Evolutionary conservation across 1,139 yeast species (phyloP).

Genomic region (Geotrichum klebahnii): DNA sequence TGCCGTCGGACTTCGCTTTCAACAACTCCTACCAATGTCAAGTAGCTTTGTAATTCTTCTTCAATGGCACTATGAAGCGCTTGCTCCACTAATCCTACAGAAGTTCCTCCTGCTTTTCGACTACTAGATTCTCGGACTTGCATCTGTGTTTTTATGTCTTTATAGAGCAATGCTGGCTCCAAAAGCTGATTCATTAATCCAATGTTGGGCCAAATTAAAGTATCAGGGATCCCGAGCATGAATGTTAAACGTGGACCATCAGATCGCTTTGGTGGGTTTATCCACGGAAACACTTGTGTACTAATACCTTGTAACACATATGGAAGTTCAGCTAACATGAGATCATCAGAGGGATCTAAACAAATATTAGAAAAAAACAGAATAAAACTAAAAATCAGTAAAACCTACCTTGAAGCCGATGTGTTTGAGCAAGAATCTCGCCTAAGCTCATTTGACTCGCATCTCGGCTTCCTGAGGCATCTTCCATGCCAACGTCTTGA

Average conservation of each 20-base stretch:
- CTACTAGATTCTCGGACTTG: conserved; percentile 26
- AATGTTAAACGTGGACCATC: conserved; percentile 17
- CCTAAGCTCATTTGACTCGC: conserved; percentile 16
- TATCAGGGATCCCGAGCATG: conserved; percentile 45
- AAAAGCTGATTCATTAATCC: conserved; percentile 55
- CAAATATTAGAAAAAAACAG: background rate
- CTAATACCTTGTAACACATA: conserved; percentile 72
- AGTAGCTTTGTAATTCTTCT: conserved; percentile 52
- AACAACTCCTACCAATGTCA: conserved; percentile 52
- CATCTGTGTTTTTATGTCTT: conserved; percentile 42
- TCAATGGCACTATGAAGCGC: conserved; percentile 60
- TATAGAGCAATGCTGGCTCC: conserved; percentile 72
- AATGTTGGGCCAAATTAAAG: conserved; percentile 55
- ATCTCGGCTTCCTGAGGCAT: conserved; percentile 3
- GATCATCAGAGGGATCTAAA: conserved; percentile 45
- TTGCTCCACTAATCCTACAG: conserved; percentile 50
- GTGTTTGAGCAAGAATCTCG: conserved; percentile 16
- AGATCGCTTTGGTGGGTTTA: conserved; percentile 31
- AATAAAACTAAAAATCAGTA: background rate
- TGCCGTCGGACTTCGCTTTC: conserved; percentile 40
- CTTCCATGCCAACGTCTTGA: conserved; percentile 3
- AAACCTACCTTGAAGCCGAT: conserved; percentile 17
- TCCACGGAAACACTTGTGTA: conserved; percentile 56
- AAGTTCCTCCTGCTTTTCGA: conserved; percentile 1
- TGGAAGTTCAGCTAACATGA: conserved; percentile 55